Percentiles rank a stretch among this genome's conserved stretches.
phyloP scores from a whole-genome alignment of 192 early-diverging fungal genomes.

The Gaertneriomyces semiglobifer region DNA sequence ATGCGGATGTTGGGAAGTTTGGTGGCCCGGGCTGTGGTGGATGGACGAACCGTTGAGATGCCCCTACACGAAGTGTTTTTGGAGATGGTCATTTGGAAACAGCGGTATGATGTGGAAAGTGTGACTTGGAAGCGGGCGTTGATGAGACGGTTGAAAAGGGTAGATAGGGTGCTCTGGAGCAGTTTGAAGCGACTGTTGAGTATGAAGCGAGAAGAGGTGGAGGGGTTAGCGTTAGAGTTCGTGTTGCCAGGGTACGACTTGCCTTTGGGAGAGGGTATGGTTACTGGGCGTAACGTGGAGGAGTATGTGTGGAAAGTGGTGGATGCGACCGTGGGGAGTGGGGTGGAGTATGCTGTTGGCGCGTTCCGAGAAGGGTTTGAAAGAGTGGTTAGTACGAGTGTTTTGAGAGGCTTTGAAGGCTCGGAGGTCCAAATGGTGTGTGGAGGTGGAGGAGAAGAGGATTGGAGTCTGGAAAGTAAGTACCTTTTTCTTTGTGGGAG shows the following conservation, averaged over 20 bases:
- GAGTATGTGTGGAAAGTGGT: constrained; percentile 69
- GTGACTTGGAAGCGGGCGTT: too few species aligned
- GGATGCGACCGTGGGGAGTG: constrained; percentile 60
- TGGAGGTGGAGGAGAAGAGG: constrained; percentile 64
- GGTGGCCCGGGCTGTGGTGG: constrained; percentile 83
- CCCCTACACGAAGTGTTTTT: constrained; percentile 75
- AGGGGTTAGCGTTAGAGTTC: constrained; percentile 73
- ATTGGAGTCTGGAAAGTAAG: constrained; percentile 70
- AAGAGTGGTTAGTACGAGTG: constrained; percentile 67
- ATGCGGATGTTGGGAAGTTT: constrained; percentile 80
- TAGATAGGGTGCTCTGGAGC: too few species aligned
- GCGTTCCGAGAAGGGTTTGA: constrained; percentile 82
- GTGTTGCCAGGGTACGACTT: constrained; percentile 70
- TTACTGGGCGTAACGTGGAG: constrained; percentile 70
- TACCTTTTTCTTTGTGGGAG: constrained; percentile 1
- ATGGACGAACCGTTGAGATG: constrained; percentile 81
- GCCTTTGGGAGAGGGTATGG: constrained; percentile 62
- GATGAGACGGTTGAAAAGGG: too few species aligned
- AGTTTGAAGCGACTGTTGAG: constrained; percentile 17
- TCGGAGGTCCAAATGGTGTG: constrained; percentile 70
- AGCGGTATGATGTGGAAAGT: not conserved
- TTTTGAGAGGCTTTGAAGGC: constrained; percentile 66
- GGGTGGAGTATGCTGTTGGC: constrained; percentile 66
- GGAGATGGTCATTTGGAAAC: constrained; percentile 58
- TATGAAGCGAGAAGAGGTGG: constrained; percentile 35